Evolutionary conservation across 306 rosid species (phyloP), one percentile per base, ranked within the genome.

Genomic region (Cicer judaicum): DNA sequence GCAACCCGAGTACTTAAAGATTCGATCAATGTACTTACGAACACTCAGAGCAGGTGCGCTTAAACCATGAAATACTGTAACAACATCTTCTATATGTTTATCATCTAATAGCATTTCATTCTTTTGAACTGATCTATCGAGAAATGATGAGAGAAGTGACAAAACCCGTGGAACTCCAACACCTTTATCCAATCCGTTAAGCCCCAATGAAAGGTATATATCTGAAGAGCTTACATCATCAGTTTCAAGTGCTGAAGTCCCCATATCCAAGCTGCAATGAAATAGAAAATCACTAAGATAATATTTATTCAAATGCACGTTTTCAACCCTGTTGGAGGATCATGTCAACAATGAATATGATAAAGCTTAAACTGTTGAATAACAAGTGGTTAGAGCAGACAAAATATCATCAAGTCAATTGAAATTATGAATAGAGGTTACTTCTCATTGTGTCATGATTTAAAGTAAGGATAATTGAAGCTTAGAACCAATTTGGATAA

Each of bases 1-100:
- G 88, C 99, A 95, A 15, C 92, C 83, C 2, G 94, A 86, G 85
- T 95, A 95, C 86, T 95, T 92, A 84, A 89, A 95, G 73, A 95
- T 88, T 8, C 99, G 93, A 64, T 92, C 92, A 42, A 92, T 77
- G 71, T 95, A 95, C 9, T 89, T 93, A 0, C 69, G 83, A 70
- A 95, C 85, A 78, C 97, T 86, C 72, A 95, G 68, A 69, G 85
- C 54, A 19, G 99, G 99, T 47, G 90, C 97, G 79, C 90, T 82
- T 78, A 86, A 59, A 63, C 99, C 99, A 52, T 92, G 99, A 74
- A 92, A 95, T 39, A 88, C 85, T 2, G 99, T 92, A 11, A 86
- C 80, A 7, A 46, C 85, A 48, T 88, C 91, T 79, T 88, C 62
- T 19, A 76, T 60, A 53, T 85, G 80, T 41, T 87, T 64, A 44